Evolutionary conservation across 129 eudicot species (phyloP).

Genomic region (Tagetes patula): DNA sequence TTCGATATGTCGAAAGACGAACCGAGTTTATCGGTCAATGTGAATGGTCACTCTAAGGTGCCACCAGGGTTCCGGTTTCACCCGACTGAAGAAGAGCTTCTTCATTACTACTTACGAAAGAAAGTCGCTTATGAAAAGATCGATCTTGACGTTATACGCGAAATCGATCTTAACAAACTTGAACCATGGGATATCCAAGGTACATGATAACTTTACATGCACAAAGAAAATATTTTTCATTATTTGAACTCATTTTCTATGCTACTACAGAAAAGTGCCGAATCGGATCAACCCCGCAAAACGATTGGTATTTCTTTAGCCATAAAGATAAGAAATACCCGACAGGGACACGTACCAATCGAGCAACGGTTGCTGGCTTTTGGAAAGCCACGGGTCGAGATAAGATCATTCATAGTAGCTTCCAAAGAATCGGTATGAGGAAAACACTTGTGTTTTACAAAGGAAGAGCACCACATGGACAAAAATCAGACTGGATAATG

Average conservation of each 20-base stretch:
- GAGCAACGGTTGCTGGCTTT: constrained; percentile 54
- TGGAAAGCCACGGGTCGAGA: constrained; percentile 63
- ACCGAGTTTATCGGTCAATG: constrained; percentile 46
- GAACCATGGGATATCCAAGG: constrained; percentile 76
- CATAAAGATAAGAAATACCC: constrained; percentile 61
- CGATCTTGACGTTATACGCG: constrained; percentile 61
- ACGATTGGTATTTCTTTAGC: constrained; percentile 55
- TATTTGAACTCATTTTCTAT: background rate
- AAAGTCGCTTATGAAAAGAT: constrained; percentile 47
- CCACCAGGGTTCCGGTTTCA: constrained; percentile 66
- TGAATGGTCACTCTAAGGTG: constrained; percentile 54
- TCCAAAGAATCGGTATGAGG: constrained; percentile 47
- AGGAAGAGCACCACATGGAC: constrained; percentile 94
- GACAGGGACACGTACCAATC: constrained; percentile 45
- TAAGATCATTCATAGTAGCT: constrained; percentile 48
- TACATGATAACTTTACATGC: constrained; percentile 7
- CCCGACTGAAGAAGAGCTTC: constrained; percentile 60
- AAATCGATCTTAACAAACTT: constrained; percentile 61
- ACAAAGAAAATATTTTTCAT: no score
- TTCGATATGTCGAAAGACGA: constrained; percentile 27
- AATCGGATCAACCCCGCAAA: constrained; percentile 55
- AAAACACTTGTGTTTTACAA: constrained; percentile 69
- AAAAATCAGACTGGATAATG: constrained; percentile 86
- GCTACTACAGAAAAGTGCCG: constrained; percentile 38
- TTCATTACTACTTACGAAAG: constrained; percentile 54